Conservation (phyloP, 208 protist species). For the Vickermania ingenoplastis region DNA sequence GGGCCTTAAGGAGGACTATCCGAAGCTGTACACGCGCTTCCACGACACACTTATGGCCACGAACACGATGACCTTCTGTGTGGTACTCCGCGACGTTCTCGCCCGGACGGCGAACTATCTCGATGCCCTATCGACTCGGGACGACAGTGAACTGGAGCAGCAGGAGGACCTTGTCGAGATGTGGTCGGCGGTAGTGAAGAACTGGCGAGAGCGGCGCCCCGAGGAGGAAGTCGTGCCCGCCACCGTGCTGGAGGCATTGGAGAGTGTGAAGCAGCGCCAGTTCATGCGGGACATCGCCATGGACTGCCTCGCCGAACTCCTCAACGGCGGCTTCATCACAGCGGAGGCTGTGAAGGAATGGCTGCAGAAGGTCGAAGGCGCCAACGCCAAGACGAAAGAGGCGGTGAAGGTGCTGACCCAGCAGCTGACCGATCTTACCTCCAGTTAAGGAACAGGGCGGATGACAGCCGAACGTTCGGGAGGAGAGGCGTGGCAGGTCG, state of each 20-base stretch:
- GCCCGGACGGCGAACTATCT: constrained; percentile 77
- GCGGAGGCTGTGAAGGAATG: constrained; percentile 21
- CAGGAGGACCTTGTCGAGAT: constrained; percentile 71
- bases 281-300: constrained; percentile 66
- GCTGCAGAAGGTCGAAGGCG: constrained; percentile 18
- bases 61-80: constrained; percentile 34
- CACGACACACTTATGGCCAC: constrained; percentile 25
- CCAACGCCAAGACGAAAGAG: constrained; percentile 8
- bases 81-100: constrained; percentile 57
- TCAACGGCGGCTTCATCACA: constrained; percentile 16
- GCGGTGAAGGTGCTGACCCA: constrained; percentile 7
- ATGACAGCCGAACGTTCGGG: no score
- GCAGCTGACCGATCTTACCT: constrained; percentile 9
- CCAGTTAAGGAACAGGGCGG: background rate
- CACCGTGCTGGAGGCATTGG: constrained; percentile 37
- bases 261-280: constrained; percentile 26
- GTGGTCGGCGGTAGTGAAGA: constrained; percentile 39
- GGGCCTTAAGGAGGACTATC: constrained; percentile 54
- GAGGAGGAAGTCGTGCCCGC: constrained; percentile 8
- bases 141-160: constrained; percentile 44
- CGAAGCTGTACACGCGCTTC: constrained; percentile 57
- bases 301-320: constrained; percentile 69
- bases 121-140: constrained; percentile 41
- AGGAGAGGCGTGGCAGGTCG: no score
- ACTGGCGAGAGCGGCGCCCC: constrained; percentile 20